Evolutionary conservation across 257 asterid genomes (phyloP).

Genomic region (Solanum rostratum): DNA sequence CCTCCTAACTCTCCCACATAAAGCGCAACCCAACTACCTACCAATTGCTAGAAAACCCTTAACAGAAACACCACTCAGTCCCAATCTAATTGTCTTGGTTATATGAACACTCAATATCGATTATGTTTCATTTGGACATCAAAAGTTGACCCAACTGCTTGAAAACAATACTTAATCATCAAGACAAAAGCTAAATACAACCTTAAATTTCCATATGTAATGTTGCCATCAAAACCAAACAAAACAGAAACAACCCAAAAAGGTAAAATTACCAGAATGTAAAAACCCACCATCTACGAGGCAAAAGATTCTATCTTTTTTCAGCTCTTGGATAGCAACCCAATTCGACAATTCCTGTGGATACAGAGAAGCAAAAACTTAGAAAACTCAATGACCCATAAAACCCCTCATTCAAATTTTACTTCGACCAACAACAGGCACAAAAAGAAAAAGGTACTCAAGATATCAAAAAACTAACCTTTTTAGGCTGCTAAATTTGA

Average conservation of each 20-base stretch:
- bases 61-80: background rate
- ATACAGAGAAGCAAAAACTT: background rate
- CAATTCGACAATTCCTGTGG: background rate
- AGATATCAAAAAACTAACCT: background rate
- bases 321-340: background rate
- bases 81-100: background rate
- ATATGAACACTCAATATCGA: background rate
- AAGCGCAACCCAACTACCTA: too few species aligned
- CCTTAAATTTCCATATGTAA: background rate
- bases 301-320: background rate
- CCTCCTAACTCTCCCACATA: too few species aligned
- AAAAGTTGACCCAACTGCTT: background rate
- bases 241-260: background rate
- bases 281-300: slow-evolving; percentile 1
- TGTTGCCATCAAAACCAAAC: background rate
- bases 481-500: background rate
- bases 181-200: background rate
- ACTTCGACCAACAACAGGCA: background rate
- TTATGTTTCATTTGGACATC: background rate
- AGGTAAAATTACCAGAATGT: background rate
- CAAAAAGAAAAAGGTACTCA: background rate
- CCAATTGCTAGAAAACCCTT: background rate
- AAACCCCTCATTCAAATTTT: background rate
- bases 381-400: background rate
- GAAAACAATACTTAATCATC: background rate